A percentile compares a stretch with the other conserved stretches of the same genome.
Conservation (phyloP, 306 rosid species). For the Ochetophila trinervis region DNA sequence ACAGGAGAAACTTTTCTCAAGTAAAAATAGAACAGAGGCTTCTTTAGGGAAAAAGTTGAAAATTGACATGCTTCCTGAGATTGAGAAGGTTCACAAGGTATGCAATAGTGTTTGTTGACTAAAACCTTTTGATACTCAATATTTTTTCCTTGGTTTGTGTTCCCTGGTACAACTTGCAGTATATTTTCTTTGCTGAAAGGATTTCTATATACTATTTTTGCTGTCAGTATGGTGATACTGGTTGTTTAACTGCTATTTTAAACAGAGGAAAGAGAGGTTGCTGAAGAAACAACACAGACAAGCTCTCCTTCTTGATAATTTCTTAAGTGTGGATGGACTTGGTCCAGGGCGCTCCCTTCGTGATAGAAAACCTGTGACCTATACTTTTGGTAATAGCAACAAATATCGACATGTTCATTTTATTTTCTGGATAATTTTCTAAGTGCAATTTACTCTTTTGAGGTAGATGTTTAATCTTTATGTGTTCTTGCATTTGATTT, state of each 20-base stretch:
- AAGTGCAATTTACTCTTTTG: constrained; percentile 1
- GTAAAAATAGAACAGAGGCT: constrained; percentile 85
- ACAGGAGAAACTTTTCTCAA: constrained; percentile 92
- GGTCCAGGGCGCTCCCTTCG: constrained; percentile 98
- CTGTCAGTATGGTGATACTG: constrained; percentile 14
- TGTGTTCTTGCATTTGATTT: neutral
- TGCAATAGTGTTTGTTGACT: constrained; percentile 8
- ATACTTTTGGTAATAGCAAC: constrained; percentile 82
- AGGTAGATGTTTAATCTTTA: neutral
- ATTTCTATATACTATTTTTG: neutral
- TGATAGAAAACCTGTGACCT: constrained; percentile 94
- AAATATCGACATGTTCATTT: neutral
- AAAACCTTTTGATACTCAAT: constrained; percentile 2
- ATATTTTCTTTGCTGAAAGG: neutral
- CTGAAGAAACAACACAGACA: constrained; percentile 94
- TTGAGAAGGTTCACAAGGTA: constrained; percentile 98
- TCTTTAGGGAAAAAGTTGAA: constrained; percentile 87
- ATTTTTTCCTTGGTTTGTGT: constrained; percentile 13
- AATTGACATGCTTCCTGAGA: constrained; percentile 96
- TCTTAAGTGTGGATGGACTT: constrained; percentile 68
- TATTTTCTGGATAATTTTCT: neutral
- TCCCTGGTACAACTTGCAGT: constrained; percentile 12
- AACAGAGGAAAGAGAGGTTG: constrained; percentile 86
- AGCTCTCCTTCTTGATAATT: constrained; percentile 96
- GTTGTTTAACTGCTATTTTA: constrained; percentile 21